Evolutionary conservation across 2,329 filamentous ascomycete genomes (phyloP), one percentile per base, ranked within the genome.

Genomic region (Bipolaris sorokiniana): DNA sequence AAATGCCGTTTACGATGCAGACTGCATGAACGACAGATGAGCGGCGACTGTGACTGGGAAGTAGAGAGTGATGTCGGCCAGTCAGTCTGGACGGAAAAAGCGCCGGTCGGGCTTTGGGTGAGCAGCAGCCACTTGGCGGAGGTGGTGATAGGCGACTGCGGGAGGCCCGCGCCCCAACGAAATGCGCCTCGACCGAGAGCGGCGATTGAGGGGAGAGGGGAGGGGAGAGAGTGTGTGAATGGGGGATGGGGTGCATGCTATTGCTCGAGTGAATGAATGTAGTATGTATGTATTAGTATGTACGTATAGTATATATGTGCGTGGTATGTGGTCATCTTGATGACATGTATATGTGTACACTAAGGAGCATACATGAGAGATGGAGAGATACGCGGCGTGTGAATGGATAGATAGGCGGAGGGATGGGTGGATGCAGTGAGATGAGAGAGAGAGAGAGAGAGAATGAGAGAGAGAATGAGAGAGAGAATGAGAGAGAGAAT

Each of bases 101-200:
- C 52, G 54, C 59, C 60, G 59, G 52, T 45, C 58, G 60, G 41
- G 51, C 54, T 20, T 51, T 56, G 46, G 20, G 10, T 58, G 59
- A 53, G 51, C 48, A 31, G 48, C 16, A 44, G 38, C n/a, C 7
- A 45, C 63, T 67, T 66, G 64, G 65, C 64, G 44, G 42, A 48
- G 37, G 26, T 53, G 51, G 11, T 31, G 16, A 36, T 53, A 54
- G 56, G 48, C 31, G 54, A 61, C 61, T 54, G 63, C 58, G 62
- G 59, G 38, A 58, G 47, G 51, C 45, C 56, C 48, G 54, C 57
- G 54, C 53, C 54, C 49, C 48, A 51, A 40, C 57, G 48, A 56
- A 52, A 54, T 15, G 53, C 61, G 44, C 49, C 28, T 38, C 63
- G 36, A 52, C 56, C 40, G 42, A 47, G 33, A 22, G 38, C 46